These are phyloP conservation scores for Cetradonia linearis DNA, from an alignment of 495 filamentous ascomycete species.

Conservation along the genomic window DNA sequence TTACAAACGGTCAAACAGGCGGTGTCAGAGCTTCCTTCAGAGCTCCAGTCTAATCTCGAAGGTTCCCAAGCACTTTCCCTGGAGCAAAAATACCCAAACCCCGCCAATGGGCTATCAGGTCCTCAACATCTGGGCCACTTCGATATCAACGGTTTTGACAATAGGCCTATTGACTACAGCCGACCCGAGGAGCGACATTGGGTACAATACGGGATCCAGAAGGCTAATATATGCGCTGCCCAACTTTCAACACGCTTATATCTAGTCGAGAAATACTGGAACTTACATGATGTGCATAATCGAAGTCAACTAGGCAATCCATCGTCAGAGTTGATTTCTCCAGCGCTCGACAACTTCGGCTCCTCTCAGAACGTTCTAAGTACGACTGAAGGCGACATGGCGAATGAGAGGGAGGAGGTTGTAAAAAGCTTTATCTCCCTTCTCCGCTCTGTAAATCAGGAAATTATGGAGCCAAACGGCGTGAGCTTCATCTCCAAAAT, in stretches of 20 bases:
- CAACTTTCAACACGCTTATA: constrained; percentile 67
- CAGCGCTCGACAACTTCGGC: constrained; percentile 25
- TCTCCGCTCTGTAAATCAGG: constrained; percentile 58
- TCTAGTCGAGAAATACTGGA: constrained; percentile 73
- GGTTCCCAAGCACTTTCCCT: constrained; percentile 1
- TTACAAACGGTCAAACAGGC: constrained; percentile 50
- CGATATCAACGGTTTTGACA: constrained; percentile 4
- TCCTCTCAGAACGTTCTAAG: constrained; percentile 33
- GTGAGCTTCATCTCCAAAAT: constrained; percentile 61
- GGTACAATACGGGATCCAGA: constrained; percentile 74
- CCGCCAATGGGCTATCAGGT: constrained; percentile 20
- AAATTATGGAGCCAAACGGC: constrained; percentile 75
- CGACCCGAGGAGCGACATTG: constrained; percentile 38
- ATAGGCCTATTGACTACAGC: constrained; percentile 13
- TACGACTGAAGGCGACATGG: constrained; percentile 43
- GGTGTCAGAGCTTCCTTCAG: constrained; percentile 47
- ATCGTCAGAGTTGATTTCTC: constrained; percentile 8
- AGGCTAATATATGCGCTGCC: constrained; percentile 68
- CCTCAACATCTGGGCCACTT: constrained; percentile 2
- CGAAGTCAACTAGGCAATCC: constrained; percentile 9
- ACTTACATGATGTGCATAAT: constrained; percentile 46
- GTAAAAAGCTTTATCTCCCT: constrained; percentile 65
- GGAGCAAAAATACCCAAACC: constrained; percentile 14
- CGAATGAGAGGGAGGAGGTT: constrained; percentile 58
- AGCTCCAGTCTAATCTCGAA: constrained; percentile 43